These are phyloP conservation scores for Elsinoe batatas DNA, from an alignment of 2,329 filamentous ascomycete species.

Conservation along the genomic window DNA sequence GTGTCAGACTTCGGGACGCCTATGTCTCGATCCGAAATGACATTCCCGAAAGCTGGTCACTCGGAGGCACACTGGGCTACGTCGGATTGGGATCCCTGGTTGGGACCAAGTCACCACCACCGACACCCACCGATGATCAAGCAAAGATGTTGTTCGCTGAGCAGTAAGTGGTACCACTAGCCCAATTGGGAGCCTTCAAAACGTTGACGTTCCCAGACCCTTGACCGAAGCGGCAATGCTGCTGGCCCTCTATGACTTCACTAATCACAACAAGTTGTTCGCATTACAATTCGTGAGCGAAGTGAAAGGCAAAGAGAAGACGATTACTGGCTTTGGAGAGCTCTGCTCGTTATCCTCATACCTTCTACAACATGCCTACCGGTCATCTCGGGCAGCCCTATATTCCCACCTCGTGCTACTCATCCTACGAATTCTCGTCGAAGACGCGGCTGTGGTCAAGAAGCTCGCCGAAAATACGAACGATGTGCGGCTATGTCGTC, in stretches of 20 bases:
- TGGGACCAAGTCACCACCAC: conserved; percentile 46
- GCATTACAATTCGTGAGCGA: conserved; percentile 67
- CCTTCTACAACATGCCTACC: conserved; percentile 83
- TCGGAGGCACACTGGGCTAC: conserved; percentile 70
- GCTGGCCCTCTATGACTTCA: conserved; percentile 84
- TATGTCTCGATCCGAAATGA: conserved; percentile 88
- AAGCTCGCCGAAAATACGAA: conserved; percentile 71
- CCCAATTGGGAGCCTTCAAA: conserved; percentile 16
- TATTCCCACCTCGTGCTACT: conserved; percentile 82
- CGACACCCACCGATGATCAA: conserved; percentile 63
- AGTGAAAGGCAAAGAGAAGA: conserved; percentile 17
- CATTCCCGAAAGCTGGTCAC: conserved; percentile 76
- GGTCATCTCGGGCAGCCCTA: conserved; percentile 64
- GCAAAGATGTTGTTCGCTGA: conserved; percentile 71
- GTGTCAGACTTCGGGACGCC: conserved; percentile 55
- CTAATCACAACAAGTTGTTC: conserved; percentile 90
- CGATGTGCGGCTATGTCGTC: conserved; percentile 73
- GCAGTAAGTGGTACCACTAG: conserved; percentile 49
- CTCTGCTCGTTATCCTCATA: conserved; percentile 89
- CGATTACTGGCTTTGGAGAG: conserved; percentile 57
- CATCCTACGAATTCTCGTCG: conserved; percentile 74
- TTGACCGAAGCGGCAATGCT: conserved; percentile 68
- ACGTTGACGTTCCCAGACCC: conserved; percentile 47
- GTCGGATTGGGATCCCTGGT: conserved; percentile 73
- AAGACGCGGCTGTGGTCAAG: conserved; percentile 75